Evolutionary conservation across 345 rosid genomes (phyloP).

Genomic region (Draba incana): DNA sequence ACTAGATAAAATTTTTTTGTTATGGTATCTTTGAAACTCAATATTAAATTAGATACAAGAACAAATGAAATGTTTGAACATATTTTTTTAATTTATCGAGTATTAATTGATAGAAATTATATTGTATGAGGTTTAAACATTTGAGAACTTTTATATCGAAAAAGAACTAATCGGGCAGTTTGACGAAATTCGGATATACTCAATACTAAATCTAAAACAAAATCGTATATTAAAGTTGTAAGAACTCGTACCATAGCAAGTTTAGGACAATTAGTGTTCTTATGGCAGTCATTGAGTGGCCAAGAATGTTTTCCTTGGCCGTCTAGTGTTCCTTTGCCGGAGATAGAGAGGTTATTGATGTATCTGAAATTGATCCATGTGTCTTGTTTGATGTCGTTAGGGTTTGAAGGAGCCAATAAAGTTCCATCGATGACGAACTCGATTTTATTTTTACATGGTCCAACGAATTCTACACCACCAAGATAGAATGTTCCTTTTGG

Average conservation of each 20-base stretch:
- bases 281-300: slow-evolving; percentile 7
- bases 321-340: slow-evolving; percentile 5
- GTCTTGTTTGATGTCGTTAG: neutral
- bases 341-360: neutral
- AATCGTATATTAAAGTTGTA: neutral
- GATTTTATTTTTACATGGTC: slow-evolving; percentile 4
- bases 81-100: neutral
- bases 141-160: no score
- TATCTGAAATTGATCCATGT: neutral
- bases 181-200: no score
- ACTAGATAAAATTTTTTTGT: neutral
- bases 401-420: neutral
- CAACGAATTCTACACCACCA: neutral
- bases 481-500: slow-evolving; percentile 1
- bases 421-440: neutral
- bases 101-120: no score
- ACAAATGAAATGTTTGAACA: neutral
- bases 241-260: slow-evolving; percentile 4
- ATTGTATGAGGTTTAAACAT: no score
- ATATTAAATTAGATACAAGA: neutral
- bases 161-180: no score
- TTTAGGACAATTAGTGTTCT: neutral
- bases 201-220: no score
- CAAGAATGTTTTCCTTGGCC: slow-evolving; percentile 12
- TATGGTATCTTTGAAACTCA: no score